Base-by-base conservation (phyloP, 2,329 filamentous ascomycete genomes). In the Phaeoacremonium minimum region DNA sequence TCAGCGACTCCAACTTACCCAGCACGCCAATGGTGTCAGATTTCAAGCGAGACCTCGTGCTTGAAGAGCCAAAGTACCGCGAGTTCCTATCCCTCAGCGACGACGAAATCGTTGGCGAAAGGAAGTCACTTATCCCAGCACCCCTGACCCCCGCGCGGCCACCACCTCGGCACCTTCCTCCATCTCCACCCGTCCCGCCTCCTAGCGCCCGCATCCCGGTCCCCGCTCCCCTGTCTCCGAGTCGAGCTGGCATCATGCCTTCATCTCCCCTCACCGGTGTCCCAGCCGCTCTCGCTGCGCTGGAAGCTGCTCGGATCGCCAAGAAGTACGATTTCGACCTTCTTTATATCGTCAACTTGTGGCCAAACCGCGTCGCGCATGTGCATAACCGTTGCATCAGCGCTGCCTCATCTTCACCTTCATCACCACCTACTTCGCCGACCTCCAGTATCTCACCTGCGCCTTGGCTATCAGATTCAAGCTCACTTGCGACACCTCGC, bases 31-130 rank as follows among this genome's bases (percentile, higher is more conserved):
- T n/a, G n/a, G n/a, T n/a, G n/a, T n/a, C n/a, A n/a, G 46, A 32
- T 22, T 53, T 56, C 3, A 50, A 55, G 14, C 46, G 51, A 18
- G 60, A 59, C 36, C 51, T 57, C 2, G 59, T 64, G 2, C 60
- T 77, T 4, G 58, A 60, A 31, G 74, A 77, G 46, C 74, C 74
- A 6, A 67, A 66, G 26, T 56, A 77, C 15, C 62, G 66, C 14
- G 75, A 79, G 28, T 77, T 79, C 35, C 59, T 75, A 36, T 61
- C 64, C 15, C 58, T 79, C 6, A 71, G 65, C 38, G 75, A 79
- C 41, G 74, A 80, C 18, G 75, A 79, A 37, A 75, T 80, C 42
- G 72, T 74, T 7, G n/a, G n/a, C n/a, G 75, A 79, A 46, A 55
- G 44, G 7, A 41, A 30, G 7, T n/a, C n/a, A n/a, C n/a, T n/a